Base-by-base conservation (phyloP, 1,284 basidiomycete species). In the Athelia psychrophila region DNA sequence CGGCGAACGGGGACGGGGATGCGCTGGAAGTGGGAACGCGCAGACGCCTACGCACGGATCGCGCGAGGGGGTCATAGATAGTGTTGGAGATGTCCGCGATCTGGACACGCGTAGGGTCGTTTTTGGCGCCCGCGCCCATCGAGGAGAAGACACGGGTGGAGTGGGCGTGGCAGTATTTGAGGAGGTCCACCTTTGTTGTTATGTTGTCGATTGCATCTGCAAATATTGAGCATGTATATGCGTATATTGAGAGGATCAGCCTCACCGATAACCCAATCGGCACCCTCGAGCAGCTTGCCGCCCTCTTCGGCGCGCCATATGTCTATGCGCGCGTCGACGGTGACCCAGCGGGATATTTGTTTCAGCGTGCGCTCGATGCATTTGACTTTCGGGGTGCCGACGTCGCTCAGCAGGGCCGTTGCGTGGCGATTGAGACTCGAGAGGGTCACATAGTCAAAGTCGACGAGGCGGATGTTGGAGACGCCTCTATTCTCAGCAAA, bases 101-200 rank as follows among this genome's bases (percentile, higher is more conserved):
- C 70, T 98, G 96, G 23, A 99, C 83, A 27, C 95, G 82, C 3
- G 95, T 97, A 0, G 97, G 95, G 67, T 99, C 97, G 55, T 81
- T 82, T 73, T 99, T 99, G 6, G 95, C 92, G n/a, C 95, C 90
- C 1, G 96, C 93, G 40, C 97, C 97, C 93, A 99, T 97, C 18
- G 93, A 94, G 1, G 95, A 92, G 69, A 99, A 97, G 18, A 97
- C 89, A 74, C 91, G 91, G 68, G 95, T 84, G 32, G 76, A 66
- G 57, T 86, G 76, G 53, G 86, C 79, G 60, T 88, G 80, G 61
- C 94, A 96, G 64, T 94, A 86, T 51, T 89, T 86, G 8, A 97
- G 76, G 24, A 96, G 74, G 60, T 95, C 91, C 20, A 95, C 89
- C 70, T 98, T 98, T 1, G 96, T 96, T 44, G 91, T 83, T 56